Percentiles rank a stretch among this genome's conserved stretches.
Evolutionary conservation across 2,329 filamentous ascomycete species (phyloP).

Genomic region (Hymenotorrendiella dingleyae): DNA sequence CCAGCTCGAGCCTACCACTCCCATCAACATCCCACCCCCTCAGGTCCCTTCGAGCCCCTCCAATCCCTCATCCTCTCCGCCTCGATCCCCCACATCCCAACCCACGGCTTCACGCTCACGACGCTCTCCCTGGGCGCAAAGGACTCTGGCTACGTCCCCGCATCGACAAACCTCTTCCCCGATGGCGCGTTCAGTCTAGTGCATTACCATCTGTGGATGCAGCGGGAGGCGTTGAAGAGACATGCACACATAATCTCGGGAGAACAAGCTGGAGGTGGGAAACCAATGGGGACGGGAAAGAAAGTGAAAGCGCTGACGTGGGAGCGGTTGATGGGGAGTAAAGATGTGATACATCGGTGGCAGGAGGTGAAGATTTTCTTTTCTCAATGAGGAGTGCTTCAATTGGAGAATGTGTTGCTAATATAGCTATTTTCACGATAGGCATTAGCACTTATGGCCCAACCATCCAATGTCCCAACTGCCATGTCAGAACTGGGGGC

Average conservation of each 20-base stretch:
- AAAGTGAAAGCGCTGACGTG: conserved; percentile 69
- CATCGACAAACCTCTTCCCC: conserved; percentile 76
- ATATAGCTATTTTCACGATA: conserved; percentile 8
- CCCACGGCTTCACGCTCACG: conserved; percentile 72
- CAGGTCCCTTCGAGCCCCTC: conserved; percentile 56
- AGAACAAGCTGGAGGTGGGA: conserved; percentile 25
- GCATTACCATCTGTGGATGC: conserved; percentile 65
- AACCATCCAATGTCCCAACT: conserved; percentile 68
- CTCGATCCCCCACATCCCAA: conserved; percentile 72
- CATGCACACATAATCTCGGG: conserved; percentile 21
- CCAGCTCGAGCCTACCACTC: conserved; percentile 66
- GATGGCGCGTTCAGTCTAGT: conserved; percentile 77
- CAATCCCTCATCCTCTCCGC: conserved; percentile 75
- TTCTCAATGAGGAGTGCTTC: background rate
- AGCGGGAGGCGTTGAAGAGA: conserved; percentile 51
- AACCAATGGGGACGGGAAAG: conserved; percentile 48
- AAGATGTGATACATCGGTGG: conserved; percentile 68
- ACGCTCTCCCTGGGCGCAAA: conserved; percentile 72
- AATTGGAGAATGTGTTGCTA: background rate
- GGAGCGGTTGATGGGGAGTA: conserved; percentile 71
- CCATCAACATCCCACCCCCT: conserved; percentile 55
- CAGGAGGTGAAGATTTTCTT: conserved; percentile 64
- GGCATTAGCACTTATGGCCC: conserved; percentile 84
- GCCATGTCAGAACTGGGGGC: conserved; percentile 74
- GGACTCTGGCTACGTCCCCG: conserved; percentile 81